Base-by-base conservation (phyloP, 2,329 filamentous ascomycete species). In the Sporothrix euskadiensis region DNA sequence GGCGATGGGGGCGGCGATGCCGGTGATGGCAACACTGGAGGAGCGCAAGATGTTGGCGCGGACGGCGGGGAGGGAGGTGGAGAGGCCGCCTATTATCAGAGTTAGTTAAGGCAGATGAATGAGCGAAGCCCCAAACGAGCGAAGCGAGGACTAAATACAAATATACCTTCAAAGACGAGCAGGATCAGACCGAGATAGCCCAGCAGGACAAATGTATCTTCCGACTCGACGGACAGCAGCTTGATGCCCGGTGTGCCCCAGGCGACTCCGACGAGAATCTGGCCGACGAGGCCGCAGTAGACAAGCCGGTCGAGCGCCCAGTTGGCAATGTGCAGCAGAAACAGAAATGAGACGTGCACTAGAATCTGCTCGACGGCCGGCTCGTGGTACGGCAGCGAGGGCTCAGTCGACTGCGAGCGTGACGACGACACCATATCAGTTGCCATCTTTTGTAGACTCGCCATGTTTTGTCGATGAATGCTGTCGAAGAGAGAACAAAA, bases 121-220 rank as follows among this genome's bases (percentile, higher is more conserved):
- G 26, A 26, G 44, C 44, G 44, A 3, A 49, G 44, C 44, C 4
- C 4, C 12, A 16, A 49, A 49, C 14, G 8, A 10, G 19, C 14
- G 8, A 10, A 49, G 2, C 9, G 26, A 22, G 32, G 44, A 6
- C 22, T 44, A 35, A 9, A 63, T 49, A 39, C 52, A 35, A 9
- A 63, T 49, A 39, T 6, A 86, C 89, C 90, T 83, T 94, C 90
- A 78, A 89, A 94, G 0, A 94, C 91, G 0, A 94, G 81, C 35
- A 93, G 81, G 7, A 94, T 85, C n/a, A 94, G 79, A 0, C 92
- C 92, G 0, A 94, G 80, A 78, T 94, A 94, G 0, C 92, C 92
- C 1, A 94, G 79, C 74, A 91, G 86, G 30, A 90, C 85, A 39
- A 92, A 83, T 0, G 84, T 83, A 22, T 85, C 78, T 80, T 94